Evolutionary conservation across 768 basidiomycete species (phyloP).

Genomic region (Russula sp.): DNA sequence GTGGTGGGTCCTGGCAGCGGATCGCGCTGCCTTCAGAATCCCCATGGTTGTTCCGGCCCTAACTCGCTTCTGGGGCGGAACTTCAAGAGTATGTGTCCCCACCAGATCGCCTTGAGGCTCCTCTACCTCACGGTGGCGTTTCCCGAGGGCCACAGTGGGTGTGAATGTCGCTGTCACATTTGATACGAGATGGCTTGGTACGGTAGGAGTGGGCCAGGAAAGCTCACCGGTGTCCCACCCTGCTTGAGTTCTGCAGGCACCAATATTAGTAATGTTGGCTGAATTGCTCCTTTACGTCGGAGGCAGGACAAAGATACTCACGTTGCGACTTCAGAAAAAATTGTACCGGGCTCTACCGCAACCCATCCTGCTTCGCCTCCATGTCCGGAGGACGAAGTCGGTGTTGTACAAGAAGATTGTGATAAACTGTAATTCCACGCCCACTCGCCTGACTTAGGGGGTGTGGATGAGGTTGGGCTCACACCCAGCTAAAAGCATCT

Average conservation of each 20-base stretch:
- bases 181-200: too few relatives aligned
- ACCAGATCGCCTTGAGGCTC: neutral
- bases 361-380: neutral
- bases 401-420: too few relatives aligned
- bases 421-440: neutral
- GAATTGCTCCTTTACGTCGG: neutral
- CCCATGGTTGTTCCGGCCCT: neutral
- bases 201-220: too few relatives aligned
- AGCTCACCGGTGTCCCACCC: too few relatives aligned
- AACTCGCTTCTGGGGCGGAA: neutral
- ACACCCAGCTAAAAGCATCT: neutral
- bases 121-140: neutral
- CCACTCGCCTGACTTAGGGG: neutral
- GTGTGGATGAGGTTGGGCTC: too few relatives aligned
- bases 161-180: too few relatives aligned
- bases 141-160: neutral
- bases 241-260: neutral
- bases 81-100: neutral
- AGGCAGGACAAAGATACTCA: neutral
- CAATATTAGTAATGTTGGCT: neutral
- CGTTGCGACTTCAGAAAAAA: too few relatives aligned
- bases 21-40: neutral
- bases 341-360: neutral
- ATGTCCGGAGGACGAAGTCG: neutral
- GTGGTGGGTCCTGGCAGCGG: neutral